phyloP scores from a whole-genome alignment of 352 stramenopile genomes.

The Phytopythium chamaehyphon region DNA sequence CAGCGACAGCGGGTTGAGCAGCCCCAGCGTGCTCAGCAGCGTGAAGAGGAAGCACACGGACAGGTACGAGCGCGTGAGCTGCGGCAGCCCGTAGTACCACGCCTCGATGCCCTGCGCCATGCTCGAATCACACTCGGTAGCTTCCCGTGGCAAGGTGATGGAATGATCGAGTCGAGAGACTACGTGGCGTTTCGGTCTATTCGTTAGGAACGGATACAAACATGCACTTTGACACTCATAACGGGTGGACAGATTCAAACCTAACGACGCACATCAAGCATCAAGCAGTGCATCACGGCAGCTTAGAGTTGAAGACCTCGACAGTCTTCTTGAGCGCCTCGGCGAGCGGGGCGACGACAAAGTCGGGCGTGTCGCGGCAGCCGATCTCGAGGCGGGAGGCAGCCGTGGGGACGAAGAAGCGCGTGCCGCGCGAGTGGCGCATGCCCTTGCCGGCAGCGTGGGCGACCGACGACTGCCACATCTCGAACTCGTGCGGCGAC shows the following conservation, averaged over 20 bases:
- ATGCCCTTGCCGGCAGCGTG: slow-evolving; percentile 78
- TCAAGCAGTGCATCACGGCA: slow-evolving; percentile 15
- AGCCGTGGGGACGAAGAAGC: slow-evolving; percentile 80
- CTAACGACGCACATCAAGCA: slow-evolving; percentile 2
- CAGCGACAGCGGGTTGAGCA: slow-evolving; percentile 77
- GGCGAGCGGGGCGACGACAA: slow-evolving; percentile 65
- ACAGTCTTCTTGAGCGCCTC: slow-evolving; percentile 78
- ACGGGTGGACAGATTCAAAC: neutral
- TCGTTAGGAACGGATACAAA: neutral
- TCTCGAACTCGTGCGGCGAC: slow-evolving; percentile 75
- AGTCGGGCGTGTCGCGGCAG: slow-evolving; percentile 70
- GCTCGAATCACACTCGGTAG: no score
- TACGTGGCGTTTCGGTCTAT: neutral
- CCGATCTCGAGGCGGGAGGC: slow-evolving; percentile 81
- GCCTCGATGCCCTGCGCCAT: slow-evolving; percentile 77
- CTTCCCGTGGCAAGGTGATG: no score
- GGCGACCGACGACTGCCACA: slow-evolving; percentile 85
- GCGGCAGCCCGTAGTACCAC: slow-evolving; percentile 83
- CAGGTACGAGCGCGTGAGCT: slow-evolving; percentile 86
- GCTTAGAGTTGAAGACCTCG: slow-evolving; percentile 81
- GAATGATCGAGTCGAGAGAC: no score
- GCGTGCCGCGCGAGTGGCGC: slow-evolving; percentile 74
- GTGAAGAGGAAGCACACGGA: slow-evolving; percentile 82
- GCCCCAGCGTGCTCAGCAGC: slow-evolving; percentile 67
- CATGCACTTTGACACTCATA: neutral